Conservation (phyloP, 78 protist genomes). For the Dictyostelium capitatum region DNA sequence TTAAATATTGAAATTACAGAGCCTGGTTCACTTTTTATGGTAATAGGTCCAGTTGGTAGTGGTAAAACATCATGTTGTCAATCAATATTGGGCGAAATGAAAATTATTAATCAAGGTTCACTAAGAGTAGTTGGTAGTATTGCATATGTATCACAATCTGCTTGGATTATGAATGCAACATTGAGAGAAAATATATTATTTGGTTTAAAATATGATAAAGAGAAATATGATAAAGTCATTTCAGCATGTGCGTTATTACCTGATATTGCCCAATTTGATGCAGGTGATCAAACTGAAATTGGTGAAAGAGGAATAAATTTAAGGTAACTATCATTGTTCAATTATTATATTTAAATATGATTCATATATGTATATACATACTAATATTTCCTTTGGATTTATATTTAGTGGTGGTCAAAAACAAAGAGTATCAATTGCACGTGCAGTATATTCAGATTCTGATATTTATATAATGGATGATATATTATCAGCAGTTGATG, state of each 20-base stretch:
- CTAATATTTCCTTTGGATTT: no score
- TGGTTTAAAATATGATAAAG: slow-evolving; percentile 76
- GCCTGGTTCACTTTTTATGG: slow-evolving; percentile 42
- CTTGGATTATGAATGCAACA: slow-evolving; percentile 94
- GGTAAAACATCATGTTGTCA: slow-evolving; percentile 91
- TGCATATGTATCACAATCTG: slow-evolving; percentile 94
- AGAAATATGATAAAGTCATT: slow-evolving; percentile 68
- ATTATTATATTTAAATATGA: no score
- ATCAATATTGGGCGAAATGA: slow-evolving; percentile 89
- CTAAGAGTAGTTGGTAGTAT: slow-evolving; percentile 53
- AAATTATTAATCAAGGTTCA: background rate
- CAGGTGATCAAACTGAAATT: slow-evolving; percentile 93
- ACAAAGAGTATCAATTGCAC: slow-evolving; percentile 93
- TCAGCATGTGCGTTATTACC: slow-evolving; percentile 83
- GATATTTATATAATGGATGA: slow-evolving; percentile 94
- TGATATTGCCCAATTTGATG: slow-evolving; percentile 86
- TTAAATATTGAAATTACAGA: slow-evolving; percentile 16
- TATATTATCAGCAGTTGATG: slow-evolving; percentile 95
- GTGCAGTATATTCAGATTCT: slow-evolving; percentile 89
- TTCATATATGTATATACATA: no score
- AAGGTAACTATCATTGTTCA: slow-evolving; percentile 92
- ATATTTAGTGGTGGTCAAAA: slow-evolving; percentile 94
- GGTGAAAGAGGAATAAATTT: slow-evolving; percentile 98
- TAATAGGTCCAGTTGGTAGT: slow-evolving; percentile 93
- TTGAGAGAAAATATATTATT: slow-evolving; percentile 93